Base-by-base conservation (phyloP, 2,329 filamentous ascomycete species). In the Penicillium sp. region DNA sequence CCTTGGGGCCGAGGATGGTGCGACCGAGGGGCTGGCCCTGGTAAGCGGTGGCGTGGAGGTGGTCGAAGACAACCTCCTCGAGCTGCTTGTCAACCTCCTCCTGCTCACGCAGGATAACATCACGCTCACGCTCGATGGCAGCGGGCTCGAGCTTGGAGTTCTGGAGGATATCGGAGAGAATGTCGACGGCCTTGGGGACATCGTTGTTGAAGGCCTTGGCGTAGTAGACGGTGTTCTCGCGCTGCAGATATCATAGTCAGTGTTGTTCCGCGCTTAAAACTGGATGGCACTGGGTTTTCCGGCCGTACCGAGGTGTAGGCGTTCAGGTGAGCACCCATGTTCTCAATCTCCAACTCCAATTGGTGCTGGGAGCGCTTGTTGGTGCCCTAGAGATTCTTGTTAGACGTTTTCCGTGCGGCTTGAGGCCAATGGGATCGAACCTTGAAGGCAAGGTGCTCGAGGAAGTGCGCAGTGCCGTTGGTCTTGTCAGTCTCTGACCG, bases 31-130 rank as follows among this genome's bases (percentile, higher is more conserved):
- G 91, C 85, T 99, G 95, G 79, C 89, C 86, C 85, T 97, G 93
- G 89, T 92, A 99, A 75, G 95, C 96, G 72, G 95, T 99, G 76
- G 95, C 94, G 83, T 99, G 95, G 63, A 99, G 86, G 83, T 99
- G 95, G 84, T 99, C 95, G 76, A 99, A 99, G 64, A 99, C 96
- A 71, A 99, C 95, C 84, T 99, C 95, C 85, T 99, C 96, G 62
- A 98, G 85, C 85, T 98, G 94, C 88, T 99, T 99, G 88, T 99
- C 95, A 71, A 99, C 96, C 86, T 99, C 95, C 84, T 99, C 95
- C 75, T 96, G 95, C 83, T 99, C 95, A 76, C 95, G 91, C 75
- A 99, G 89, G 79, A 99, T 99, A 77, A 99, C 96, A 83, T 97
- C 94, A 78, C 95, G 91, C 86, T 99, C 95, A 72, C 96, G 91